Evolutionary conservation across 2,329 filamentous ascomycete species (phyloP), one percentile per base, ranked within the genome.

Genomic region (Ophiostoma ulmi): DNA sequence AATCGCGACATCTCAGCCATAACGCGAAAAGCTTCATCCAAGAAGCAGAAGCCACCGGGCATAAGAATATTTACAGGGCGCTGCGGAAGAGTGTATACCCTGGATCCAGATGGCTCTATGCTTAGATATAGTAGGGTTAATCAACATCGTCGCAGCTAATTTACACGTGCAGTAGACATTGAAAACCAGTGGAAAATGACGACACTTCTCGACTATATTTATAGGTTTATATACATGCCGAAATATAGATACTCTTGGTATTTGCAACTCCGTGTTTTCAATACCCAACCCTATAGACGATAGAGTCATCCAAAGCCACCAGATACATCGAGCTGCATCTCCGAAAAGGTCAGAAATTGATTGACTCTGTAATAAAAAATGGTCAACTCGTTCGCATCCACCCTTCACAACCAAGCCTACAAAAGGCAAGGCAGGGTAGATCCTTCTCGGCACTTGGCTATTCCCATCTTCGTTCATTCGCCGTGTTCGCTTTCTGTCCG

Each of bases 391-490:
- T 20, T 48, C 44, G 44, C 26, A 63, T 63, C 58, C 58, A 63
- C 52, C 52, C 52, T 63, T 14, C 31, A 63, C 58, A 63, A 63
- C 38, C 39, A 52, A 64, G 52, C 22, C 61, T 64, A 52, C 70
- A 72, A 73, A 70, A 69, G 75, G 73, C 70, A 75, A 74, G 74
- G 75, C 70, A 73, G 22, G 61, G 73, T 67, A 70, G 74, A 75
- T 76, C 74, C 61, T 26, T 68, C 66, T 73, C 72, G 72, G 72
- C 72, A 73, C 67, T 73, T 73, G 55, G 20, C 64, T 39, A 17
- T 38, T 63, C 52, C 38, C 8, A 36, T 10, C 36, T 55, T 41
- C 35, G 39, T 61, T 8, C 11, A 65, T 44, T 44, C 61, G 20
- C 41, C 26, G 52, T 36, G 22, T 39, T 38, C 13, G 58, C 38